Evolutionary conservation across 1,284 basidiomycete species (phyloP), one percentile per base, ranked within the genome.

Genomic region (Ustilago hordei): DNA sequence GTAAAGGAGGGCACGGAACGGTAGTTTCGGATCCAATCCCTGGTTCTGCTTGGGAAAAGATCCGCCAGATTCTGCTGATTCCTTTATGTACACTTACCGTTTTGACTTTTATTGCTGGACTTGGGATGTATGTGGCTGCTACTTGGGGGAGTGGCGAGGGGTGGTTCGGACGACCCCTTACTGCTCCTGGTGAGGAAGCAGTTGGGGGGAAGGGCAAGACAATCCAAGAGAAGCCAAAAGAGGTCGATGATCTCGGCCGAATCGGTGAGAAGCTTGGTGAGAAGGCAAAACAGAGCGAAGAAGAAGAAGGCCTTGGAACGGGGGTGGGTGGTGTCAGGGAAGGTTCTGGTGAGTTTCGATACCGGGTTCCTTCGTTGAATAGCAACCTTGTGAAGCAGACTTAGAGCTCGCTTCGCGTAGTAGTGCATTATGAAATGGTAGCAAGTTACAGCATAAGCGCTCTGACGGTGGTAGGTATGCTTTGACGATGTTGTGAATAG

Each of bases 61-160:
- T 69, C 11, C 41, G 67, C 0, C 48, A 55, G 9, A 69, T 69
- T 28, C 47, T 69, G 6, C 15, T 69, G 3, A 69, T 64, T 5
- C 67, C 61, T 1, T n/a, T 69, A 9, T 47, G 56, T 31, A 56
- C 41, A 0, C 9, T 69, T n/a, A 59, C 56, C 0, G 67, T 64
- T 3, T 38, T 69, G 34, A 63, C 61, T 0, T 69, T 69, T 17
- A 36, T 64, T 7, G 17, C 23, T 1, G 67, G 67, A 0, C 19
- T 69, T 0, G 61, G 28, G 15, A 4, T 69, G 52, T 69, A 64
- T 15, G 23, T 64, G 1, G 61, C 67, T 5, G 67, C 67, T 2
- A 69, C 61, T 4, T 69, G 61, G 67, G 67, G 67, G 1, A 59
- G 50, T 32, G 61, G 67, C 5, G 67, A 69, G 31, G 67, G 67